Evolutionary conservation across 257 asterid species (phyloP).

Genomic region (Petunia secreta): DNA sequence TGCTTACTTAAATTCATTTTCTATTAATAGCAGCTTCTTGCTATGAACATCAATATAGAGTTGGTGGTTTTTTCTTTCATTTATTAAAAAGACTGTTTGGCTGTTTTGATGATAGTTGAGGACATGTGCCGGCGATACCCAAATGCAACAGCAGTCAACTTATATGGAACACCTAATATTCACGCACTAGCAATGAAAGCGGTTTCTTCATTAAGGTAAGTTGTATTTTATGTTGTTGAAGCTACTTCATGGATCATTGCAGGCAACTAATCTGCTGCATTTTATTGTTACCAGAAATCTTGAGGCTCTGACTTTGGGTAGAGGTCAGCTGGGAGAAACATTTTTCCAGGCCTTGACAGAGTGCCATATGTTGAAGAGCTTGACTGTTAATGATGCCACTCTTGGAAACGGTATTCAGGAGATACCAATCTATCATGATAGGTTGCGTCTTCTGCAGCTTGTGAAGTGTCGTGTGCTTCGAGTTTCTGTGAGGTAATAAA

Average conservation of each 20-base stretch:
- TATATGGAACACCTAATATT: conserved; percentile 70
- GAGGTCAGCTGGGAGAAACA: conserved; percentile 82
- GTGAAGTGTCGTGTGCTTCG: conserved; percentile 96
- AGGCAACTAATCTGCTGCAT: conserved; percentile 35
- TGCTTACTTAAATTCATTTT: neutral
- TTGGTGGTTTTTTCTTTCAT: neutral
- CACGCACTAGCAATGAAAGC: conserved; percentile 76
- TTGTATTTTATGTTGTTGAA: conserved; percentile 26
- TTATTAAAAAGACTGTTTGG: neutral
- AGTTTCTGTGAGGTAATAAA: conserved; percentile 74
- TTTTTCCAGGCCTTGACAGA: conserved; percentile 79
- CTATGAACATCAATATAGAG: too few relatives aligned
- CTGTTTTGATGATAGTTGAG: conserved; percentile 54
- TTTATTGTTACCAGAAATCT: conserved; percentile 65
- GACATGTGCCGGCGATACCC: conserved; percentile 90
- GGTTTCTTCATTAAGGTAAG: conserved; percentile 69
- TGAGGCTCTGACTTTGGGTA: conserved; percentile 86
- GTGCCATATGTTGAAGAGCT: conserved; percentile 74
- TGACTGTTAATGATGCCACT: conserved; percentile 81
- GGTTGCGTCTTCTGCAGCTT: conserved; percentile 74
- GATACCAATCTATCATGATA: conserved; percentile 69
- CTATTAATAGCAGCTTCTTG: neutral
- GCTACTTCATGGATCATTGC: conserved; percentile 6
- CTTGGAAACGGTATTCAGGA: conserved; percentile 95
- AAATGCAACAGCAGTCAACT: conserved; percentile 83